phyloP scores from a whole-genome alignment of 2,329 filamentous ascomycete species.

The Hortaea werneckii region DNA sequence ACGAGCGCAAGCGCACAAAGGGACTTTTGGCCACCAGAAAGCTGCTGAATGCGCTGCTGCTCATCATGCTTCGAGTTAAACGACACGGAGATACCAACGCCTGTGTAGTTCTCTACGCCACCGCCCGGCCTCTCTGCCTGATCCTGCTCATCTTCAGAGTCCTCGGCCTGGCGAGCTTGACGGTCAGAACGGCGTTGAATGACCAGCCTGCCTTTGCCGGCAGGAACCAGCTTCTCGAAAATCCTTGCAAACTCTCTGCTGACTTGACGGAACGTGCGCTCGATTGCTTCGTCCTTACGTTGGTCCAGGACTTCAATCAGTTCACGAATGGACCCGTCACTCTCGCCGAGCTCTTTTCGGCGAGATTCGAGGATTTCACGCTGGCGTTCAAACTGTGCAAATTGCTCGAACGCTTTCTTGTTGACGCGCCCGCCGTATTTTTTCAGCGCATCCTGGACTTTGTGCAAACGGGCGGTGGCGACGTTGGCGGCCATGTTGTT shows the following conservation, averaged over 20 bases:
- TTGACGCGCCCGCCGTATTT: conserved; percentile 90
- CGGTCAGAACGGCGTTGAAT: conserved; percentile 85
- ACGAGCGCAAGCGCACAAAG: conserved; percentile 94
- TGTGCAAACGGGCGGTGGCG: conserved; percentile 61
- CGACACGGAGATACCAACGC: conserved; percentile 91
- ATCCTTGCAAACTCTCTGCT: conserved; percentile 86
- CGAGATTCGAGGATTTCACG: conserved; percentile 78
- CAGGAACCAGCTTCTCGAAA: conserved; percentile 89
- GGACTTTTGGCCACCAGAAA: conserved; percentile 92
- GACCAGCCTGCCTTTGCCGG: conserved; percentile 79
- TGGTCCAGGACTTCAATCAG: conserved; percentile 88
- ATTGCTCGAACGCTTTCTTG: conserved; percentile 99
- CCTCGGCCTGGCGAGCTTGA: conserved; percentile 42
- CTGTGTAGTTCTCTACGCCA: conserved; percentile 85
- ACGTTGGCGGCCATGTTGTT: conserved; percentile 67
- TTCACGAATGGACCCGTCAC: conserved; percentile 79
- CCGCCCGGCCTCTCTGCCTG: conserved; percentile 35
- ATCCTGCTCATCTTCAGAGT: conserved; percentile 43
- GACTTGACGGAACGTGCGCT: conserved; percentile 97
- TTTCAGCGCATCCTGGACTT: conserved; percentile 84
- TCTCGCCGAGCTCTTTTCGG: conserved; percentile 75
- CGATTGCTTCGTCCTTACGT: conserved; percentile 94
- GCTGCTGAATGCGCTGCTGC: conserved; percentile 93
- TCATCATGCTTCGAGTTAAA: conserved; percentile 99
- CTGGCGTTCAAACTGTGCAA: conserved; percentile 91